A percentile compares a stretch with the other conserved stretches of the same genome.
Conservation (phyloP, 1,284 basidiomycete genomes). For the Flammula alnicola region DNA sequence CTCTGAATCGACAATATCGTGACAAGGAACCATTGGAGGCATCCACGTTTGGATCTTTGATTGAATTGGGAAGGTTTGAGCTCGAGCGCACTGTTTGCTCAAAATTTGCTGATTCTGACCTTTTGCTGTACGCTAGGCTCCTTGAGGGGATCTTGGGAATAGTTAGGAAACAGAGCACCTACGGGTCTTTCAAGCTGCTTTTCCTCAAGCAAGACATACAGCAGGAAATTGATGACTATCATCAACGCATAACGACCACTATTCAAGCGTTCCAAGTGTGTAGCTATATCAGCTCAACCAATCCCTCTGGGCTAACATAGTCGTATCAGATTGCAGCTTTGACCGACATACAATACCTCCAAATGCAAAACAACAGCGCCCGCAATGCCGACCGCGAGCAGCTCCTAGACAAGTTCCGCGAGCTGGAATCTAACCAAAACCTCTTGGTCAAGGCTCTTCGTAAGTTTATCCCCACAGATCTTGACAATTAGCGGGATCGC, state of each 20-base stretch:
- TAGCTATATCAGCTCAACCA: neutral
- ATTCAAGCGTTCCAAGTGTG: slow-evolving; percentile 11
- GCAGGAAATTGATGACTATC: slow-evolving; percentile 8
- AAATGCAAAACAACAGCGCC: neutral
- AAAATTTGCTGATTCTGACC: neutral
- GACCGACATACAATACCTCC: slow-evolving; percentile 8
- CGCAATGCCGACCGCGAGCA: neutral
- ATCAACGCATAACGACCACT: slow-evolving; percentile 7
- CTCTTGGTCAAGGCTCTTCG: neutral
- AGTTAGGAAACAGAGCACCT: neutral
- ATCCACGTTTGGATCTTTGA: neutral
- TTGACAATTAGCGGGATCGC: no score
- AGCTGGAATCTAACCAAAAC: neutral
- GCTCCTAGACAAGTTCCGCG: neutral
- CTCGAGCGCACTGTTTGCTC: neutral
- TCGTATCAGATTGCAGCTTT: slow-evolving; percentile 16
- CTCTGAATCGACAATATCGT: slow-evolving; percentile 1
- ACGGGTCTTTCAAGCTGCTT: slow-evolving; percentile 12
- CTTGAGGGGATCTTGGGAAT: slow-evolving; percentile 7
- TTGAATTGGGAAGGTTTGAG: neutral
- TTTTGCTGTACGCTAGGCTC: neutral
- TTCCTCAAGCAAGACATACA: slow-evolving; percentile 9
- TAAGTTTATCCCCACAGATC: no score
- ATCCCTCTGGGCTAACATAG: neutral
- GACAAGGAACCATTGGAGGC: neutral